These are phyloP conservation scores for Amphibolis antarctica DNA, from an alignment of 106 monocot genomes.

Conservation along the genomic window DNA sequence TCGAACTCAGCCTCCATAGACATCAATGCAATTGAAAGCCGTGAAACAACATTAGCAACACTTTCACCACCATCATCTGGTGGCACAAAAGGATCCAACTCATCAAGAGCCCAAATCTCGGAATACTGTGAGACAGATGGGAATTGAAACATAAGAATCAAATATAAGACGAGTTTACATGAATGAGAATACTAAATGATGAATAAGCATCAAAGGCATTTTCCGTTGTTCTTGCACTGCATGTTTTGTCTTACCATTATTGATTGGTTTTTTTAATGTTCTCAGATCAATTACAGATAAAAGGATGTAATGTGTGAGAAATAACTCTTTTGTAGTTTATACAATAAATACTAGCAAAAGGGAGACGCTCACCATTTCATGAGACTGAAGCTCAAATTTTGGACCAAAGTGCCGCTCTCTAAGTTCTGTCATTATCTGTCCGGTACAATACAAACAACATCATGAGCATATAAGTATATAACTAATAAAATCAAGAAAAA, in stretches of 20 bases:
- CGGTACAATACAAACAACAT: neutral
- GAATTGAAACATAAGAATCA: no score
- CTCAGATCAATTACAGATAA: neutral
- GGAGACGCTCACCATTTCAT: constrained; percentile 48
- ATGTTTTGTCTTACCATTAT: no score
- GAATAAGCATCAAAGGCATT: no score
- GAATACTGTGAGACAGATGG: constrained; percentile 36
- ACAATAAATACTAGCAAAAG: neutral
- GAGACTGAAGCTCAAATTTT: constrained; percentile 63
- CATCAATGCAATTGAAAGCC: constrained; percentile 42
- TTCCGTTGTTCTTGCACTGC: no score
- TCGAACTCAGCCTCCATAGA: constrained; percentile 47
- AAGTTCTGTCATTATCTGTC: constrained; percentile 51
- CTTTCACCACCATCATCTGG: constrained; percentile 93
- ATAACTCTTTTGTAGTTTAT: no score
- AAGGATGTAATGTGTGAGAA: neutral
- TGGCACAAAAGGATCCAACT: constrained; percentile 55
- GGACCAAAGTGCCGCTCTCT: constrained; percentile 81
- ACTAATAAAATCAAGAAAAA: neutral
- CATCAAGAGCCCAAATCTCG: constrained; percentile 80
- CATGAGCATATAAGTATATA: neutral
- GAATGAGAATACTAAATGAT: no score
- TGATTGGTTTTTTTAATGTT: neutral
- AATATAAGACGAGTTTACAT: no score
- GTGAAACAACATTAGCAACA: constrained; percentile 72